Evolutionary conservation across 2,329 filamentous ascomycete genomes (phyloP), one percentile per base, ranked within the genome.

Genomic region (Aspergillus spinulosporus): DNA sequence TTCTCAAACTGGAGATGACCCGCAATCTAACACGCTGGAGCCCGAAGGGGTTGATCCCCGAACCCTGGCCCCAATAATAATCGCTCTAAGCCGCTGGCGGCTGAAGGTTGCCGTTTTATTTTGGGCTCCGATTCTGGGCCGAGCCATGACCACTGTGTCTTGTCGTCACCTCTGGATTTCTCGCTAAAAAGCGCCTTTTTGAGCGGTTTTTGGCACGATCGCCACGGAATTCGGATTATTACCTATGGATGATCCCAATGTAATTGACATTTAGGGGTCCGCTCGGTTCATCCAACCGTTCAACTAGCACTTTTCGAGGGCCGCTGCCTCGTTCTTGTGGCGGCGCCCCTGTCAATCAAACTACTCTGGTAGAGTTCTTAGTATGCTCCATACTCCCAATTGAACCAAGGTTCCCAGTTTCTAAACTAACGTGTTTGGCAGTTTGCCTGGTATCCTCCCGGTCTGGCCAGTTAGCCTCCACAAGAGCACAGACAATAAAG

Each of bases 281-380:
- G 14, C 28, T 36, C 34, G 50, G 44, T 40, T 40, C 37, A 29
- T 34, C 39, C 49, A 51, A 51, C 34, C 34, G 11, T 37, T 12
- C 7, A 37, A 37, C 8, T 11, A 4, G 8, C 34, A 37, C 21
- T n/a, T 9, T 46, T 31, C 12, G 21, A 34, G 12, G n/a, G 31
- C 44, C 29, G n/a, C 31, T 47, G 43, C 53, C 53, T 58, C 49
- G 52, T 59, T 54, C 59, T 52, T 31, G 59, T 61, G 57, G 57
- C 57, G 54, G 59, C 9, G 34, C n/a, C 34, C 11, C 7, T 59
- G 59, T 59, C 57, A 55, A 59, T 57, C 51, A 49, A 54, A 21
- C 21, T 21, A 21, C 21, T 21, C 21, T 21, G 21, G 21, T 21
- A 21, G 21, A 21, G 21, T 21, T 21, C 21, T n/a, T n/a, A n/a